Conservation (phyloP, 495 filamentous ascomycete genomes). For the Penicillium silybi region DNA sequence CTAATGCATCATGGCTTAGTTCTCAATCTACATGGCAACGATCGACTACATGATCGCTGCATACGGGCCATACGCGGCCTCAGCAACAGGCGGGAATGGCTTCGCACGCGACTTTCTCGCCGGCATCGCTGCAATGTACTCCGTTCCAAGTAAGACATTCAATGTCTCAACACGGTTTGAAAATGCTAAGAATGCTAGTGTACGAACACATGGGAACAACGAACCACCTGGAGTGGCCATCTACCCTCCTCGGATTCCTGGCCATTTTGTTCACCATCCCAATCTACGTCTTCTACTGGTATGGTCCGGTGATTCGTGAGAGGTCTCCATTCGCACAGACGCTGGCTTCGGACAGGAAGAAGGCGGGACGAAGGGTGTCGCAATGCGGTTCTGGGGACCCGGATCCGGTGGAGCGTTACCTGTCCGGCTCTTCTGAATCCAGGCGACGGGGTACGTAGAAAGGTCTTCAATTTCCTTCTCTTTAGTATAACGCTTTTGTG, state of each 20-base stretch:
- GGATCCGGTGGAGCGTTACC: slow-evolving; percentile 28
- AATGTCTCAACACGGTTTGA: too few species aligned
- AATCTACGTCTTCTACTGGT: slow-evolving; percentile 49
- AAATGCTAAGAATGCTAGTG: slow-evolving; percentile 16
- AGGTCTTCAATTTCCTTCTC: not conserved
- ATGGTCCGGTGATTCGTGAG: slow-evolving; percentile 41
- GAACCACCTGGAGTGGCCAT: slow-evolving; percentile 36
- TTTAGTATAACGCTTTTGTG: not conserved
- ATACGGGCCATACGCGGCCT: slow-evolving; percentile 74
- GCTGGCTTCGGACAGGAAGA: slow-evolving; percentile 25
- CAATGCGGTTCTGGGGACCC: slow-evolving; percentile 29
- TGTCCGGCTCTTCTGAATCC: slow-evolving; percentile 4
- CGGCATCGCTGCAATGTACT: slow-evolving; percentile 47
- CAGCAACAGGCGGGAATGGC: slow-evolving; percentile 71
- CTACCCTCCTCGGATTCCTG: slow-evolving; percentile 38
- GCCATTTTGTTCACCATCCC: slow-evolving; percentile 45
- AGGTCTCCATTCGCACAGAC: slow-evolving; percentile 43
- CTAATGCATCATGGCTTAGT: slow-evolving; percentile 20
- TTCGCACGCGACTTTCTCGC: slow-evolving; percentile 48
- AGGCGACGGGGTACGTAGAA: not conserved
- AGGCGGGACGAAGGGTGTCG: slow-evolving; percentile 21
- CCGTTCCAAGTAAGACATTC: slow-evolving; percentile 30
- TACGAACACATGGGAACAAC: slow-evolving; percentile 31
- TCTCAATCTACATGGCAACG: slow-evolving; percentile 73
- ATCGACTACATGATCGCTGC: slow-evolving; percentile 82